Conservation (phyloP, 2,329 filamentous ascomycete genomes). For the Scleromitrula shiraiana region DNA sequence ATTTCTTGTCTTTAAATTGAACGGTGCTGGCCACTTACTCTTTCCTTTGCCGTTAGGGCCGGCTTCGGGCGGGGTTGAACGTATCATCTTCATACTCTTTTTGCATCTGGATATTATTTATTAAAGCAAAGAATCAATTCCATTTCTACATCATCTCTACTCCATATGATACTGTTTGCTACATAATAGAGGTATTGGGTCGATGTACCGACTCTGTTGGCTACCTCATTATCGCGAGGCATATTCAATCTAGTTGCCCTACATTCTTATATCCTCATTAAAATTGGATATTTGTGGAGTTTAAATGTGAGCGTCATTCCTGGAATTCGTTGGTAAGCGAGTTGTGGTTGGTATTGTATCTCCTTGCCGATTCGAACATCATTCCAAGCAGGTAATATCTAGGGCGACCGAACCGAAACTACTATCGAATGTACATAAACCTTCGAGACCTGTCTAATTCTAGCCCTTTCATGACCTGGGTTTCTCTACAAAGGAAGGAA, state of each 20-base stretch:
- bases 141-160: neutral
- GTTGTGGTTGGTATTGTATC: constrained; percentile 1
- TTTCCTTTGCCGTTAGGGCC: neutral
- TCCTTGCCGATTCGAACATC: neutral
- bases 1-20: neutral
- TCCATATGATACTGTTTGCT: neutral
- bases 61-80: neutral
- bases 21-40: neutral
- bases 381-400: neutral
- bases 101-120: too few species aligned
- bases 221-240: neutral
- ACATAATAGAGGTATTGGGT: neutral
- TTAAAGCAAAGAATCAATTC: too few species aligned
- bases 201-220: neutral
- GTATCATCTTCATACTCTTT: neutral
- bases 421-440: neutral
- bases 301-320: neutral
- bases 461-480: neutral
- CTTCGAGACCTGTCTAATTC: neutral
- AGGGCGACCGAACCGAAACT: neutral
- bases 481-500: too few species aligned
- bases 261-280: neutral
- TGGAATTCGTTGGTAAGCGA: neutral
- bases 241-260: neutral
- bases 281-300: neutral